Evolutionary conservation across 2,329 filamentous ascomycete species (phyloP).

Genomic region (Fusarium tuaranense): DNA sequence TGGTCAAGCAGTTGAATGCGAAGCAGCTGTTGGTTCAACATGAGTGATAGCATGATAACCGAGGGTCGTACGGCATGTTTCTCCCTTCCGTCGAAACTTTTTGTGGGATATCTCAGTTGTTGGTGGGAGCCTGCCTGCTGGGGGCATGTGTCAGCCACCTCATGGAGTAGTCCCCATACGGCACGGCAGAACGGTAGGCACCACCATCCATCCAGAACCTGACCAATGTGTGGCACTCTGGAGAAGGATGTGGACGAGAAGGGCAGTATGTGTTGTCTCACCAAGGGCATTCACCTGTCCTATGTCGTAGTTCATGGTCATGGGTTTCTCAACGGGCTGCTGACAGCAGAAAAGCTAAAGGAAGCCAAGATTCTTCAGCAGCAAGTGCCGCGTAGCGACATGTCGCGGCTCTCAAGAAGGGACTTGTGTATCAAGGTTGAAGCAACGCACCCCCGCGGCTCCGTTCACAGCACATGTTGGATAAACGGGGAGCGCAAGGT

Average conservation of each 20-base stretch:
- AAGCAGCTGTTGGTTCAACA: neutral
- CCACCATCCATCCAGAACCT: conserved; percentile 11
- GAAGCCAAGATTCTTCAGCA: conserved; percentile 4
- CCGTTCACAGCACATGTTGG: conserved; percentile 1
- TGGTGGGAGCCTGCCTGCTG: conserved; percentile 16
- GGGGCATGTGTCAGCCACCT: conserved; percentile 17
- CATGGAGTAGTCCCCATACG: conserved; percentile 2
- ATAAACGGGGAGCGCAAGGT: conserved; percentile 10
- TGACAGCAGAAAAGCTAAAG: neutral
- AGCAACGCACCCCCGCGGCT: conserved; percentile 2
- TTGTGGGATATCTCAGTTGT: conserved; percentile 11
- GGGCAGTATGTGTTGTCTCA: conserved; percentile 1
- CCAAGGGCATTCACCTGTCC: neutral
- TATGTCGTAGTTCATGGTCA: neutral
- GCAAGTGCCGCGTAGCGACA: neutral
- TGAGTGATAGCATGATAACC: neutral
- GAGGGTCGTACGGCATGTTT: conserved; percentile 13
- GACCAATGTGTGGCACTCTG: neutral
- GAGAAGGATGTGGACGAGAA: neutral
- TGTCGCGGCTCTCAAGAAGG: neutral
- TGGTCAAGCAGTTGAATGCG: neutral
- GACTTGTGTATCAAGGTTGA: neutral
- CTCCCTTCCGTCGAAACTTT: conserved; percentile 17
- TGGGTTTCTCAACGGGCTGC: neutral
- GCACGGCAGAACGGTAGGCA: conserved; percentile 2